Percentiles rank a stretch among this genome's conserved stretches.
Evolutionary conservation across 2,329 filamentous ascomycete genomes (phyloP).

Genomic region (Tolypocladium amazonense): DNA sequence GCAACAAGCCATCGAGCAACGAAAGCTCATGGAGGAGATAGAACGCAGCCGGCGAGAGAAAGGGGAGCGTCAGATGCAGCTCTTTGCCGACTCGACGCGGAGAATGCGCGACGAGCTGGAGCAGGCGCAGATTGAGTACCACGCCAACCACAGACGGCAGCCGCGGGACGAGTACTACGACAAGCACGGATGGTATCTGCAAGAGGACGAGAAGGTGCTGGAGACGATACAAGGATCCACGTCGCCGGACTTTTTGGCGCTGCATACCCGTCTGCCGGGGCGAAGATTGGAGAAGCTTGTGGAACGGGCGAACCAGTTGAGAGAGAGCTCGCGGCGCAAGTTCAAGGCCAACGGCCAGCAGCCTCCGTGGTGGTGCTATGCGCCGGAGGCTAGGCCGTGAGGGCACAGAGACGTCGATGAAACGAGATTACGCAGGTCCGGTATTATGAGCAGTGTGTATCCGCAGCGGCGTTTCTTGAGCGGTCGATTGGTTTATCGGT

Average conservation of each 20-base stretch:
- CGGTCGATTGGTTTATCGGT: background rate
- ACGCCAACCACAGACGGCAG: slow-evolving; percentile 7
- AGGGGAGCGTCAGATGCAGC: slow-evolving; percentile 4
- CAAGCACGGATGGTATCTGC: slow-evolving; percentile 13
- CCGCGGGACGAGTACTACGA: slow-evolving; percentile 8
- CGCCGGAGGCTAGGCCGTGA: background rate
- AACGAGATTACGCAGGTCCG: background rate
- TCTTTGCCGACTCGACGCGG: slow-evolving; percentile 9
- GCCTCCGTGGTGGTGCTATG: slow-evolving; percentile 16
- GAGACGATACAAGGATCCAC: slow-evolving; percentile 10
- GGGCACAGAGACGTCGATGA: background rate
- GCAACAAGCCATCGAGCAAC: background rate
- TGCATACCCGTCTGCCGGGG: slow-evolving; percentile 7
- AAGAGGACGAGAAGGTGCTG: slow-evolving; percentile 16
- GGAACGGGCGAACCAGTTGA: slow-evolving; percentile 11
- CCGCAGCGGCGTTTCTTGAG: background rate
- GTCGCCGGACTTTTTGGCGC: slow-evolving; percentile 4
- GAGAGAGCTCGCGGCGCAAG: slow-evolving; percentile 8
- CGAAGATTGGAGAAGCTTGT: slow-evolving; percentile 9
- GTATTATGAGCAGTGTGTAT: too few species aligned
- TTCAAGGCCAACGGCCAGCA: slow-evolving; percentile 5
- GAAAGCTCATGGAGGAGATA: background rate
- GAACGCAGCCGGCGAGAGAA: background rate
- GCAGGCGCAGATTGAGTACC: slow-evolving; percentile 6
- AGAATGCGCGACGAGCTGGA: background rate